Base-by-base conservation (phyloP, 176 grass and related monocot species). In the Oryza officinalis region DNA sequence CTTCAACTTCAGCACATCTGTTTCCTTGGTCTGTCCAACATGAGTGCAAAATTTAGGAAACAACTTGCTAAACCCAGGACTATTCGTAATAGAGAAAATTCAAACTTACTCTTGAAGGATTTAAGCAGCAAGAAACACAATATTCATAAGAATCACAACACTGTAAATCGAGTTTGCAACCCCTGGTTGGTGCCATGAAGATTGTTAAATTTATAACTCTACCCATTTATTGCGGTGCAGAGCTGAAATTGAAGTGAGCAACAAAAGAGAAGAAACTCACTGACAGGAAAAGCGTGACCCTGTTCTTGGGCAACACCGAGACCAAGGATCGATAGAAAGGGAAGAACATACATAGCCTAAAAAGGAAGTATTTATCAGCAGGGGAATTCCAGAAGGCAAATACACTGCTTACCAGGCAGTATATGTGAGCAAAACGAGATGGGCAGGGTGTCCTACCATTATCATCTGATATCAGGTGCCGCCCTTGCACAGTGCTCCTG, bases 131-230 rank as follows among this genome's bases (percentile, higher is more conserved):
- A 27, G 96, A 99, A 67, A 99, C 93, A 66, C 93, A 98, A 85
- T 94, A 96, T 84, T 99, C 96, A 75, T 96, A 96, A 54, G 96
- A 90, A 64, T 96, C 87, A 85, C 96, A 98, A 63, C 96, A 98
- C 38, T 89, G 87, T 66, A 66, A 87, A 67, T 77, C 85, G 81
- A 86, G 85, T 54, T 94, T 87, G 87, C 96, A 98, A 54, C 96
- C 93, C 77, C 96, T 98, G 90, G 9, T 88, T 59, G 64, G 80
- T 70, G 43, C 45, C 47, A 69, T 27, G 64, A 50, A 79, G 14
- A 67, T 15, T 81, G 64, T 67, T 54, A 83, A 87, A 65, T 77
- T 86, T 81, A 38, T 4, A 66, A 23, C 18, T 32, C 31, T 76
- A 28, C 12, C 7, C 20, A 60, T 27, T 72, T 65, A 22, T 80